Evolutionary conservation across 306 rosid genomes (phyloP).

Genomic region (Acacia acuminata): DNA sequence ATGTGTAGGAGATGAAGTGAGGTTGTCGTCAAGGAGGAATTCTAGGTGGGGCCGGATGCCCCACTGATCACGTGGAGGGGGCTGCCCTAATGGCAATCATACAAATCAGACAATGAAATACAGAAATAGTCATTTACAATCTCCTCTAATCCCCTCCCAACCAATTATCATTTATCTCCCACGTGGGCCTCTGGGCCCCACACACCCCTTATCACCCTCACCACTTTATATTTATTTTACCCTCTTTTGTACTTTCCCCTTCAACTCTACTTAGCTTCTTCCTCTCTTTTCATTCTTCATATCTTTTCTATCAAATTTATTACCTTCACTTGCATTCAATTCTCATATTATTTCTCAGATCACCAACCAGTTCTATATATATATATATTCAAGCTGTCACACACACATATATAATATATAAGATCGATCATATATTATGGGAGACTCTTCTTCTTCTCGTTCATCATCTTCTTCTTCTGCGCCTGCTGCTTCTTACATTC

Average conservation of each 20-base stretch:
- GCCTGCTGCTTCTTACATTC: constrained; percentile 83
- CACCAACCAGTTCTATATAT: neutral
- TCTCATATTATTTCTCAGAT: neutral
- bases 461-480: constrained; percentile 70
- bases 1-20: neutral
- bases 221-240: constrained; percentile 1
- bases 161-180: constrained; percentile 91
- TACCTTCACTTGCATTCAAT: neutral
- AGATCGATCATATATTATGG: constrained; percentile 45
- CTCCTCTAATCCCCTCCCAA: constrained; percentile 77
- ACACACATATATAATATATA: too few relatives aligned
- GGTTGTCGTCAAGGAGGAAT: constrained; percentile 48
- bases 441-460: constrained; percentile 73
- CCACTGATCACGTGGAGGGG: constrained; percentile 89
- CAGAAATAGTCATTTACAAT: constrained; percentile 77
- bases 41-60: constrained; percentile 35
- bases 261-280: neutral
- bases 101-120: constrained; percentile 59
- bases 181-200: constrained; percentile 80
- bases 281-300: neutral
- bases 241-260: neutral
- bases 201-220: constrained; percentile 22
- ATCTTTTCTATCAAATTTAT: neutral
- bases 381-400: neutral
- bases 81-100: constrained; percentile 19